Evolutionary conservation across 208 protist genomes (phyloP).

Genomic region (Leishmania guyanensis): DNA sequence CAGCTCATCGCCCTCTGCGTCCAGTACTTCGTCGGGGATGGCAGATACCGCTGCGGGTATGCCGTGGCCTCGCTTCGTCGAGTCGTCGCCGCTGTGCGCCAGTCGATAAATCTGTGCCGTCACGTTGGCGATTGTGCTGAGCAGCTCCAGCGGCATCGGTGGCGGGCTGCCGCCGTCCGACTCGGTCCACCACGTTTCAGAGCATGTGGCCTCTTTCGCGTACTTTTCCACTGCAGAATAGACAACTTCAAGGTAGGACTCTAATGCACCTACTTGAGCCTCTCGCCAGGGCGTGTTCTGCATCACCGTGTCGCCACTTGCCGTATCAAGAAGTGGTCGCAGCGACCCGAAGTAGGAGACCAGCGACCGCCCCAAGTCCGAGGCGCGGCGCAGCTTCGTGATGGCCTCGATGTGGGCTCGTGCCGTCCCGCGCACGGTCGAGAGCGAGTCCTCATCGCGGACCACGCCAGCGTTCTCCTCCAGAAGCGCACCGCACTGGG

Average conservation of each 20-base stretch:
- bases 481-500: constrained; percentile 7
- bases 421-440: constrained; percentile 11
- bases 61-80: background rate
- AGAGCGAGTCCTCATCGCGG: background rate
- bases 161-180: background rate
- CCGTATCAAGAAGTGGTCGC: background rate
- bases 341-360: constrained; percentile 18
- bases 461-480: background rate
- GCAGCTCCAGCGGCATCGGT: constrained; percentile 20
- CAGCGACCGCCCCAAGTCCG: constrained; percentile 16
- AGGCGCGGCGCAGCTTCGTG: constrained; percentile 17
- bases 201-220: constrained; percentile 21
- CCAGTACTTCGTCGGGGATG: constrained; percentile 2
- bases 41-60: background rate
- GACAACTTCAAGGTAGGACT: constrained; percentile 25
- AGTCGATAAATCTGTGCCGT: constrained; percentile 33
- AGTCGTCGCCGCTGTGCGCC: background rate
- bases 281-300: background rate
- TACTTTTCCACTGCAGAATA: constrained; percentile 8
- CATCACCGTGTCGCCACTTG: background rate
- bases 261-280: background rate
- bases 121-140: constrained; percentile 28
- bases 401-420: constrained; percentile 13
- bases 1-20: background rate
- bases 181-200: constrained; percentile 19